These are phyloP conservation scores for Rhynchosporium graminicola DNA, from an alignment of 2,329 filamentous ascomycete species.

Conservation along the genomic window DNA sequence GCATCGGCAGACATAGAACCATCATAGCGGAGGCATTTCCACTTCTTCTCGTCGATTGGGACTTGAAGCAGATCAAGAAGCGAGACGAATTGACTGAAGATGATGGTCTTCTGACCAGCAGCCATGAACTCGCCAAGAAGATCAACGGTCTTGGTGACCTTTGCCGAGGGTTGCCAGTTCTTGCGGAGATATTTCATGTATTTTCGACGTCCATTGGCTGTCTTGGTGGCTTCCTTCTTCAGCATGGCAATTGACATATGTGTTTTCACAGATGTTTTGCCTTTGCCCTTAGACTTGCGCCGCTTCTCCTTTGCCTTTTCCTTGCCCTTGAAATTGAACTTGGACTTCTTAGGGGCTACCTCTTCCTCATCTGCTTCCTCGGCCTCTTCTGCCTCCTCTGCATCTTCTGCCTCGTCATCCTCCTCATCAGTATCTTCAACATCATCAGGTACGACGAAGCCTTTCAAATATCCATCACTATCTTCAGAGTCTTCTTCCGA, in stretches of 20 bases:
- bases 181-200: conserved; percentile 75
- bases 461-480: conserved; percentile 48
- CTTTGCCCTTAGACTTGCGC: conserved; percentile 41
- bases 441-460: conserved; percentile 57
- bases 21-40: conserved; percentile 66
- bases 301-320: conserved; percentile 44
- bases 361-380: conserved; percentile 35
- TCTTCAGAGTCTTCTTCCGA: conserved; percentile 38
- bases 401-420: conserved; percentile 40
- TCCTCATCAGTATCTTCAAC: conserved; percentile 36
- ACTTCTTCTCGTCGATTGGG: conserved; percentile 58
- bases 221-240: conserved; percentile 66
- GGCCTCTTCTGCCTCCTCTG: conserved; percentile 35
- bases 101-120: conserved; percentile 71
- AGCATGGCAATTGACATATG: conserved; percentile 60
- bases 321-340: conserved; percentile 43
- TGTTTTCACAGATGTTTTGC: conserved; percentile 37
- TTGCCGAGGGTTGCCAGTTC: conserved; percentile 73
- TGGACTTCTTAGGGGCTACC: conserved; percentile 26
- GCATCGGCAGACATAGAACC: conserved; percentile 69
- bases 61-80: conserved; percentile 77
- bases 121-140: conserved; percentile 50
- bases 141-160: conserved; percentile 69
- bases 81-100: conserved; percentile 82
- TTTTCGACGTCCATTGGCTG: conserved; percentile 61